phyloP scores from a whole-genome alignment of 164 flowering plant genomes.

The Tetrastigma voinierianum region DNA sequence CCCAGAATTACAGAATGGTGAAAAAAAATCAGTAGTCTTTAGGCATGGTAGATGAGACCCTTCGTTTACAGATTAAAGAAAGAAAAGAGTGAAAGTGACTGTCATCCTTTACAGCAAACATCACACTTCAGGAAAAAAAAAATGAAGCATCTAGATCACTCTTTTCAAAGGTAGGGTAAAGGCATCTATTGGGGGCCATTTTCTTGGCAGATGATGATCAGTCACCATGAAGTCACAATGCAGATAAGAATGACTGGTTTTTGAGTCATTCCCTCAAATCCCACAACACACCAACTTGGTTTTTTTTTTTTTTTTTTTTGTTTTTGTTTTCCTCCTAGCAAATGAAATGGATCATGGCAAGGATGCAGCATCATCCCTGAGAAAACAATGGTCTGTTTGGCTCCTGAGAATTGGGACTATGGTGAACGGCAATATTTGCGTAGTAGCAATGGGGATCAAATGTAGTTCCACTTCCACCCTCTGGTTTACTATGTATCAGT shows the following conservation, averaged over 20 bases:
- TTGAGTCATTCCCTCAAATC: background rate
- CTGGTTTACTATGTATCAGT: slow-evolving; percentile 56
- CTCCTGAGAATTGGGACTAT: slow-evolving; percentile 8
- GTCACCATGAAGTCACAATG: slow-evolving; percentile 12
- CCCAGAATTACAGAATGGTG: no score
- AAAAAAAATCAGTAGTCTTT: no score
- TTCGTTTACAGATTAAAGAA: no score
- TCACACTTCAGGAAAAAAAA: slow-evolving; percentile 1
- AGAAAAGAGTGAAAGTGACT: background rate
- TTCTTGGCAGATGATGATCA: background rate
- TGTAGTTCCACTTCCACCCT: slow-evolving; percentile 13
- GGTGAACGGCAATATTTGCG: slow-evolving; percentile 12
- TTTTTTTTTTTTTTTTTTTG: no score
- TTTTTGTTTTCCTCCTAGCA: no score
- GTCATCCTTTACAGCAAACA: slow-evolving; percentile 12
- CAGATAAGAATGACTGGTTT: slow-evolving; percentile 8
- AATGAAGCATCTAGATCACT: slow-evolving; percentile 15
- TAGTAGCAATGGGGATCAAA: slow-evolving; percentile 22
- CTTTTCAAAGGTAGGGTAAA: slow-evolving; percentile 14
- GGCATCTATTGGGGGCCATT: background rate
- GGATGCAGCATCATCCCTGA: background rate
- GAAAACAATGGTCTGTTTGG: slow-evolving; percentile 1
- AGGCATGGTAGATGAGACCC: no score
- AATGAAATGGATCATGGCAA: slow-evolving; percentile 22
- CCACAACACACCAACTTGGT: background rate